Evolutionary conservation across 169 alveolate genomes (phyloP), one percentile per base, ranked within the genome.

Genomic region (Plasmodium berghei): DNA sequence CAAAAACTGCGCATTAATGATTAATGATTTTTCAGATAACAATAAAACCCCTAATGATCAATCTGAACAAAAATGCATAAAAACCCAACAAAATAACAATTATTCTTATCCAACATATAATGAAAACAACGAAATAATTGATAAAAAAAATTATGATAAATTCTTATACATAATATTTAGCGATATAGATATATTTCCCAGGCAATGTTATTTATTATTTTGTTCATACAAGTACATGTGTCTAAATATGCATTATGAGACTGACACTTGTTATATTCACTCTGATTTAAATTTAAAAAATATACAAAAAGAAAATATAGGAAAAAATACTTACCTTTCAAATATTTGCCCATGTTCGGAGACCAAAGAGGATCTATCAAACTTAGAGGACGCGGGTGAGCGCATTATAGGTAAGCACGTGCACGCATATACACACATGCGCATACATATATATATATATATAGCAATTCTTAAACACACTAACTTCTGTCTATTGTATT

Each of bases 141-240:
- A 34, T 52, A 42, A 52, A 55, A 55, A 72, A 34, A 56, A 72
- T 20, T 75, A 63, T 9, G 58, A 56, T 72, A 94, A 93, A 62
- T 94, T 94, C 24, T 72, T 95, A 16, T 91, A 94, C 63, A 90
- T 87, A 61, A 93, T 94, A 89, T 95, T 93, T 86, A 94, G 94
- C 72, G 96, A 94, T 72, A 63, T 94, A 74, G 96, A 94, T 71
- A 85, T 94, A 71, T 94, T 94, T 61, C 96, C 96, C 1, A 86
- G 96, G 55, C 96, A 94, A 74, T 94, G 96, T 80, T 94, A 95
- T 93, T 87, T 94, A 66, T 73, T 94, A 16, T 59, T 94, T 12
- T 95, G 96, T 18, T 91, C 95, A 26, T 83, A 72, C 66, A 94
- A 93, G 88, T 93, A 94, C 48, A 94, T 94, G 96, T 94, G 95